Evolutionary conservation across 768 basidiomycete genomes (phyloP).

Genomic region (Saitozyma podzolica): DNA sequence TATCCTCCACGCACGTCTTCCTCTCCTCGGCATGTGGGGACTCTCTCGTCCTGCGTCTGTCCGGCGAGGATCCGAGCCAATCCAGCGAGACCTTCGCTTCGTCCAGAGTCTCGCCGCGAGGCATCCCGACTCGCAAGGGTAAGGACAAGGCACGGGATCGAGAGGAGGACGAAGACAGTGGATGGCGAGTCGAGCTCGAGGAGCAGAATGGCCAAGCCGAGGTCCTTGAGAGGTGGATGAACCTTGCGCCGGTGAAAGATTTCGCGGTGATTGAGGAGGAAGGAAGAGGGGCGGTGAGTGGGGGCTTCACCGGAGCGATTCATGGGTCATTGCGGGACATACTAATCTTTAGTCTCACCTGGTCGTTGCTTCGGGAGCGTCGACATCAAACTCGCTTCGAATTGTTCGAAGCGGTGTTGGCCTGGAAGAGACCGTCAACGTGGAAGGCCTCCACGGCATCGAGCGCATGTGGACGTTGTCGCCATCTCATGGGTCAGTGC

Average conservation of each 20-base stretch:
- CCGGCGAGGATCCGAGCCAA: background rate
- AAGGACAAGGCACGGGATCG: slow-evolving; percentile 30
- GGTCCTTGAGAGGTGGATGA: slow-evolving; percentile 44
- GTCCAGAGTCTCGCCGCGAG: slow-evolving; percentile 9
- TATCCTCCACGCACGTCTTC: slow-evolving; percentile 39
- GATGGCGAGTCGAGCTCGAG: slow-evolving; percentile 17
- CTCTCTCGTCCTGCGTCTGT: slow-evolving; percentile 30
- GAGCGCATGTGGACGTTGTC: slow-evolving; percentile 30
- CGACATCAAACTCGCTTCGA: slow-evolving; percentile 43
- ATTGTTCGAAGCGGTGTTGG: slow-evolving; percentile 48
- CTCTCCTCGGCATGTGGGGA: slow-evolving; percentile 46
- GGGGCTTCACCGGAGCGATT: background rate
- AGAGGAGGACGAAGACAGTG: slow-evolving; percentile 16
- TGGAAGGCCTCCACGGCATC: slow-evolving; percentile 40
- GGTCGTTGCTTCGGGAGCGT: slow-evolving; percentile 46
- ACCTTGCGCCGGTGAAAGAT: slow-evolving; percentile 50
- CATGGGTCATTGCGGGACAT: slow-evolving; percentile 4
- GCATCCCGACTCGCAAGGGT: slow-evolving; percentile 27
- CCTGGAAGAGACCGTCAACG: slow-evolving; percentile 27
- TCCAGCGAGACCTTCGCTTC: slow-evolving; percentile 1
- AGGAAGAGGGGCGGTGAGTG: slow-evolving; percentile 37
- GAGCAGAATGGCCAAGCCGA: slow-evolving; percentile 12
- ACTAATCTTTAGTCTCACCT: slow-evolving; percentile 33
- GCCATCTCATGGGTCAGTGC: slow-evolving; percentile 8
- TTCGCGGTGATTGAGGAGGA: slow-evolving; percentile 44